Evolutionary conservation across 148 eudicot species (phyloP), one percentile per base, ranked within the genome.

Genomic region (Cornus suecica): DNA sequence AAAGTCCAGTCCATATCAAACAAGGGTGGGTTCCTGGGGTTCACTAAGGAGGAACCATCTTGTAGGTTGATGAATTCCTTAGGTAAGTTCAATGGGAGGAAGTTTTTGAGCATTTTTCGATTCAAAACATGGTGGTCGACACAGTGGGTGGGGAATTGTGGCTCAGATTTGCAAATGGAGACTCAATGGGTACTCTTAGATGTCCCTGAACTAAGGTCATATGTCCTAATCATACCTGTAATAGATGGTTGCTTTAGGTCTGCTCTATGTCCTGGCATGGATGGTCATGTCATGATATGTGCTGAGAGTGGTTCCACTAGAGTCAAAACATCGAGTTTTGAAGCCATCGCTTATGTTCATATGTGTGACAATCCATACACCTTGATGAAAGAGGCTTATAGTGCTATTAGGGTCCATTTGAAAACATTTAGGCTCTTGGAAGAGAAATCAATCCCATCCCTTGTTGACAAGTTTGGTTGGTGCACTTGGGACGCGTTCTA

Each of bases 11-110:
- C 87, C 27, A 73, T 31, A 30, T 85, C 90, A 9, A 25, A 65
- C 76, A 78, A 77, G 20, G 90, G 90, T 20, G 87, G 94, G 0
- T 90, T 90, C 79, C 79, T 90, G 8, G 94, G 94, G 13, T 90
- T 90, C 81, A 69, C 65, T 14, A 84, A 76, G 28, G 77, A 80
- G 16, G 25, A 22, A 58, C 62, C 8, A 58, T 5, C 62, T 25
- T 5, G 0, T n/a, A 0, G 62, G n/a, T 11, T 8, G 62, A n/a
- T 58, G 4, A 58, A 58, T 25, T 10, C 62, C 24, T 52, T 76
- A 10, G 78, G 78, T 1, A 76, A 76, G 29, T 23, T 76, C 72
- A 24, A 8, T 0, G 28, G 54, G 26, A 20, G 71, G 16, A 76
- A 76, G 42, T 76, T 76, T 28, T 7, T 76, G 24, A 76, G 78